A percentile compares a stretch with the other conserved stretches of the same genome.
These are phyloP conservation scores for Cercospora beticola DNA, from an alignment of 2,329 filamentous ascomycete genomes.

Conservation along the genomic window DNA sequence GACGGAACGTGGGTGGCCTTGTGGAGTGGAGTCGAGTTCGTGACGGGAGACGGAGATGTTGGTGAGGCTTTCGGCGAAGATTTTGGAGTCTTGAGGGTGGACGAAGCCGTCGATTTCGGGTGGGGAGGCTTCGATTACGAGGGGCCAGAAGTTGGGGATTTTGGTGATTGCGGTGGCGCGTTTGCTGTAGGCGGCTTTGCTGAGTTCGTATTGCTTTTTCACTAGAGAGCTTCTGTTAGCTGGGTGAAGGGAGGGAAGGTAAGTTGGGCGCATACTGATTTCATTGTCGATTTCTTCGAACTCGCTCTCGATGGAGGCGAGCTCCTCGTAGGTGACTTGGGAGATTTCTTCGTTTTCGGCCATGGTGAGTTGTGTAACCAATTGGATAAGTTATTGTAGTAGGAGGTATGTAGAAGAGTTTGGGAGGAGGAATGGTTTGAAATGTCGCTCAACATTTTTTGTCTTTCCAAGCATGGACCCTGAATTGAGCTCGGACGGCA, in stretches of 20 bases:
- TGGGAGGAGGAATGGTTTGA: neutral
- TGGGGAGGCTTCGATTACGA: slow-evolving; percentile 85
- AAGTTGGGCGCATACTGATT: slow-evolving; percentile 61
- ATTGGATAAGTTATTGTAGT: neutral
- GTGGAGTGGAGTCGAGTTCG: slow-evolving; percentile 58
- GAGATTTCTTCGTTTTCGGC: slow-evolving; percentile 21
- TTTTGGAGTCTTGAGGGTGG: slow-evolving; percentile 71
- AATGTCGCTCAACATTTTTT: neutral
- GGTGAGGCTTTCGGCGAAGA: slow-evolving; percentile 68
- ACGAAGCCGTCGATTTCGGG: slow-evolving; percentile 86
- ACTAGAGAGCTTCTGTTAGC: slow-evolving; percentile 32
- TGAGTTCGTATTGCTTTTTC: slow-evolving; percentile 61
- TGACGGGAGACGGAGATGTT: slow-evolving; percentile 74
- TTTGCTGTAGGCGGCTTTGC: slow-evolving; percentile 71
- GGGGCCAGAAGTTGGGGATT: slow-evolving; percentile 91
- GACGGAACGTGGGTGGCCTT: slow-evolving; percentile 79
- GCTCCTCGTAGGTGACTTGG: slow-evolving; percentile 67
- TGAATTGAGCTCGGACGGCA: slow-evolving; percentile 3
- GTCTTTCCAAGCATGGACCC: neutral
- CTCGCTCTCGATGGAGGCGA: slow-evolving; percentile 76
- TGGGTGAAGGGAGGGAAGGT: neutral
- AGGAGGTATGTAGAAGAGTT: neutral
- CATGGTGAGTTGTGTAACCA: slow-evolving; percentile 14
- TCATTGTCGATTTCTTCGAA: slow-evolving; percentile 82
- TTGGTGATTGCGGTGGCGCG: slow-evolving; percentile 67